Conservation (phyloP, 371 early-diverging fungal species). For the Mucor velutinosus region DNA sequence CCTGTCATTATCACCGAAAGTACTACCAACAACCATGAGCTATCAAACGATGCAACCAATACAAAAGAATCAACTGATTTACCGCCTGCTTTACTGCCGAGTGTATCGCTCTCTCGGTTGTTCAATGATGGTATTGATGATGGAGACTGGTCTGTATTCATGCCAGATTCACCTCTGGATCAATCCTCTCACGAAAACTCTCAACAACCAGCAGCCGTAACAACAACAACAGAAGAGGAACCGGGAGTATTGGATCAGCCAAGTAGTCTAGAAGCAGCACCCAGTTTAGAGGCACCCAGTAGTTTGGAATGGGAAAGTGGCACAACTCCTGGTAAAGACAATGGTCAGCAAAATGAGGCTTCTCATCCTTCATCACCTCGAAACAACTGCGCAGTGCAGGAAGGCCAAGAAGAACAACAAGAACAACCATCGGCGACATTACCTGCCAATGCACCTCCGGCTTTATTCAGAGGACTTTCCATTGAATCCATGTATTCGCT, state of each 20-base stretch:
- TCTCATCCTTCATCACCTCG: background rate
- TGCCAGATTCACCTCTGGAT: background rate
- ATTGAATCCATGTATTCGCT: conserved; percentile 25
- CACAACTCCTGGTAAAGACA: background rate
- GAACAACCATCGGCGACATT: background rate
- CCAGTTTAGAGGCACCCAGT: background rate
- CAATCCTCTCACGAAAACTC: background rate
- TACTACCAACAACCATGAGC: background rate
- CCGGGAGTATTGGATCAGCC: background rate
- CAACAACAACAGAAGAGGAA: background rate
- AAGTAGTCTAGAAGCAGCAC: background rate
- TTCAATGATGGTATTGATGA: conserved; percentile 5
- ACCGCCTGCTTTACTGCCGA: background rate
- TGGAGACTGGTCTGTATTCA: conserved; percentile 7
- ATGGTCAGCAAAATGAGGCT: background rate
- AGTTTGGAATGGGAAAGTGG: background rate
- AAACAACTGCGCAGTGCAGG: background rate
- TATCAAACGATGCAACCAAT: background rate
- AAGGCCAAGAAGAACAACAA: background rate
- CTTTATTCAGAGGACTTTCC: conserved; percentile 11
- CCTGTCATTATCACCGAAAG: background rate
- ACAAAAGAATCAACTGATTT: background rate
- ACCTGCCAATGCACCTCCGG: background rate
- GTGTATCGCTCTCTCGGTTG: background rate
- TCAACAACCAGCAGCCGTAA: background rate